These are phyloP conservation scores for Aureobasidium vineae DNA, from an alignment of 2,329 filamentous ascomycete species.

Conservation along the genomic window DNA sequence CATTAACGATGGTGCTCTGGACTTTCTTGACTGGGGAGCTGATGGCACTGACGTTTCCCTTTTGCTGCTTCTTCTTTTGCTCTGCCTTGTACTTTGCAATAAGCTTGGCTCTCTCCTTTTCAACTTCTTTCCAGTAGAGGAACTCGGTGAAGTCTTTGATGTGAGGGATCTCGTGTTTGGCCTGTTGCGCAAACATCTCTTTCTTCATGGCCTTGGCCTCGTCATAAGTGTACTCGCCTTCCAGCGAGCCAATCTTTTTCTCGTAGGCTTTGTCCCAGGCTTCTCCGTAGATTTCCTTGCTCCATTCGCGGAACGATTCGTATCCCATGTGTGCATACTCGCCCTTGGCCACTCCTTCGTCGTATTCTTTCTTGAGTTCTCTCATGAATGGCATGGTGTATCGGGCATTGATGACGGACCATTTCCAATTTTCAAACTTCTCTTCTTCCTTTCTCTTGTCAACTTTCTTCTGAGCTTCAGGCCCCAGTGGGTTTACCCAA, in stretches of 20 bases:
- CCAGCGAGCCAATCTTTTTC: neutral
- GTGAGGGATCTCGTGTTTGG: neutral
- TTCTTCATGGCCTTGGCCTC: neutral
- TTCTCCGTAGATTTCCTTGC: neutral
- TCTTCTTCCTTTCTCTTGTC: neutral
- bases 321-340: neutral
- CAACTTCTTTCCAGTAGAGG: neutral
- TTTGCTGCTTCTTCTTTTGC: neutral
- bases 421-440: neutral
- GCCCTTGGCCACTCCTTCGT: neutral
- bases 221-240: neutral
- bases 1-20: neutral
- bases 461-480: neutral
- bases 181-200: neutral
- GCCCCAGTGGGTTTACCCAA: neutral
- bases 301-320: neutral
- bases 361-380: neutral
- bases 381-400: neutral
- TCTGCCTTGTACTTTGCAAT: neutral
- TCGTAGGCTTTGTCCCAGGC: neutral
- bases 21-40: constrained; percentile 2
- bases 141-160: neutral
- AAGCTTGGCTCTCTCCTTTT: neutral
- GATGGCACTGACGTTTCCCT: constrained; percentile 3
- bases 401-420: neutral